These are phyloP conservation scores for Infundibulicybe gibba DNA, from an alignment of 768 basidiomycete species.

Conservation along the genomic window DNA sequence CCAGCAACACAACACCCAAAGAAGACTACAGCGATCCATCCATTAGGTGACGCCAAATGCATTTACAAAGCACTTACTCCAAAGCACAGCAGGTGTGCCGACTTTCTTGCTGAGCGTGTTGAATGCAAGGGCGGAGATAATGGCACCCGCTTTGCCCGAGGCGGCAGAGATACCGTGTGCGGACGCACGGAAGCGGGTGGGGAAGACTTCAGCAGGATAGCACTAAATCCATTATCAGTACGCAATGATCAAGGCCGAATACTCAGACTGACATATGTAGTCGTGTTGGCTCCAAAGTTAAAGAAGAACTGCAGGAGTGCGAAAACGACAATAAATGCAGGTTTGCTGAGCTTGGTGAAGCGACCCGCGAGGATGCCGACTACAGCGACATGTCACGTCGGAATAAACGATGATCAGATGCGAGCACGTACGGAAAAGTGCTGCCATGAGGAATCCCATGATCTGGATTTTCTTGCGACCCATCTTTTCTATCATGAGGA, in stretches of 20 bases:
- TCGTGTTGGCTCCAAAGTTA: constrained; percentile 75
- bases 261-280: constrained; percentile 22
- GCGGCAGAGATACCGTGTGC: constrained; percentile 79
- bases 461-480: constrained; percentile 77
- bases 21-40: constrained; percentile 44
- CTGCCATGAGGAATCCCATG: constrained; percentile 69
- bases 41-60: background rate
- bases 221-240: constrained; percentile 30
- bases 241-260: background rate
- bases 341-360: constrained; percentile 52
- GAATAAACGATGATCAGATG: background rate
- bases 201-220: constrained; percentile 79
- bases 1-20: constrained; percentile 60
- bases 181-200: constrained; percentile 67
- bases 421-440: constrained; percentile 53
- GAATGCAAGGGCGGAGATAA: constrained; percentile 73
- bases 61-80: constrained; percentile 49
- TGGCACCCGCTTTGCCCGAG: constrained; percentile 71
- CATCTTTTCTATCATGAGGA: constrained; percentile 68
- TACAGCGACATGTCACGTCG: constrained; percentile 14
- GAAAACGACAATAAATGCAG: constrained; percentile 69
- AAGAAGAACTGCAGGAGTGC: constrained; percentile 77
- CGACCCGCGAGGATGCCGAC: constrained; percentile 68
- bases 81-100: constrained; percentile 63
- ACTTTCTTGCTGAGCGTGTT: constrained; percentile 57